Conservation (phyloP, 1,139 yeast genomes). For the Pichia sp. region DNA sequence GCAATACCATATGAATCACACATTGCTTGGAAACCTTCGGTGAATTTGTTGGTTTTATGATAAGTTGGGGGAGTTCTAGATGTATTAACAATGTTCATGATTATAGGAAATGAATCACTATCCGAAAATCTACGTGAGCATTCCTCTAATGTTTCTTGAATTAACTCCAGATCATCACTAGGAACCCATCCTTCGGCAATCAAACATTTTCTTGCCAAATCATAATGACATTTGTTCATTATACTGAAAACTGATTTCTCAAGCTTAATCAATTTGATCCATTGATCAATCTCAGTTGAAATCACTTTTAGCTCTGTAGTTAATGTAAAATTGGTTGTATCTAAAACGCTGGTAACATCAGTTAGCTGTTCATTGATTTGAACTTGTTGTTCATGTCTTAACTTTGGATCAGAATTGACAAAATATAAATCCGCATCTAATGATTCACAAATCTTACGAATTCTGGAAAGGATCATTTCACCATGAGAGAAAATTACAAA, state of each 20-base stretch:
- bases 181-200: constrained; percentile 83
- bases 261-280: constrained; percentile 63
- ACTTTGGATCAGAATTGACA: constrained; percentile 37
- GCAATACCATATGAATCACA: constrained; percentile 80
- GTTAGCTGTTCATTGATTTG: constrained; percentile 44
- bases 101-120: constrained; percentile 42
- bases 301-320: constrained; percentile 63
- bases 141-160: constrained; percentile 30
- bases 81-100: constrained; percentile 57
- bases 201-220: constrained; percentile 53
- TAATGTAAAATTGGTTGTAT: constrained; percentile 50
- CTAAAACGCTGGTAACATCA: constrained; percentile 54
- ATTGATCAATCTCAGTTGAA: constrained; percentile 54
- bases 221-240: constrained; percentile 62
- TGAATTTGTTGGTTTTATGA: constrained; percentile 69
- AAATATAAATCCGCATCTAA: constrained; percentile 46
- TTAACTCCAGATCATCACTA: constrained; percentile 39
- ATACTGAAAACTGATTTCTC: constrained; percentile 66
- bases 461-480: constrained; percentile 40
- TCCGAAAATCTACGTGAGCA: constrained; percentile 26
- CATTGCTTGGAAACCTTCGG: constrained; percentile 67
- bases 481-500: constrained; percentile 53
- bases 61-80: constrained; percentile 71
- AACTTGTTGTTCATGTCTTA: constrained; percentile 48
- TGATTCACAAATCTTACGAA: constrained; percentile 43